Percentiles rank a stretch among this genome's conserved stretches.
Conservation (phyloP, 164 flowering plant species). For the Chloranthus sessilifolius region DNA sequence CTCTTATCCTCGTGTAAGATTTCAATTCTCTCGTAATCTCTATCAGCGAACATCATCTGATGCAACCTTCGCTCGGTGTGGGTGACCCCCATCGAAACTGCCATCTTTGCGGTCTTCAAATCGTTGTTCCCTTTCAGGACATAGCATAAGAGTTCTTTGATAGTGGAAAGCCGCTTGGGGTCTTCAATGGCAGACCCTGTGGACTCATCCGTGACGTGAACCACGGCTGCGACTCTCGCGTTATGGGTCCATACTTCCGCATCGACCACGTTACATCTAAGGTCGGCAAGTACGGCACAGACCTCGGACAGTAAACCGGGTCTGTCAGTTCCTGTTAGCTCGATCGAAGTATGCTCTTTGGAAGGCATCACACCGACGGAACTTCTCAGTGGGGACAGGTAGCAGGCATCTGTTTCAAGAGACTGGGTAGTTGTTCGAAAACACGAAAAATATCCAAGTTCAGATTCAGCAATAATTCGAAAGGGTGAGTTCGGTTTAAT, state of each 20-base stretch:
- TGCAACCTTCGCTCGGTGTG: constrained; percentile 43
- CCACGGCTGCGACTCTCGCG: constrained; percentile 40
- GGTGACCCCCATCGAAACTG: constrained; percentile 17
- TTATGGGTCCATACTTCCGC: constrained; percentile 68
- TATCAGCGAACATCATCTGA: constrained; percentile 50
- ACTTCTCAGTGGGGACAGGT: constrained; percentile 16
- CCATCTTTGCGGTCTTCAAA: constrained; percentile 17
- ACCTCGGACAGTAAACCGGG: constrained; percentile 59
- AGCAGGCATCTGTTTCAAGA: constrained; percentile 27
- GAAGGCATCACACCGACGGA: constrained; percentile 39
- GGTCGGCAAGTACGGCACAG: constrained; percentile 45
- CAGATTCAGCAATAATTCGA: too few species aligned
- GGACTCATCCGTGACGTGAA: constrained; percentile 33
- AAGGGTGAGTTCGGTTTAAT: too few species aligned
- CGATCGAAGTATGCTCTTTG: constrained; percentile 39
- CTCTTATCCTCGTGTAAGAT: not conserved
- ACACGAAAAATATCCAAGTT: not conserved
- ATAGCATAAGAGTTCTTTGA: constrained; percentile 31
- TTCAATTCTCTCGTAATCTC: constrained; percentile 32
- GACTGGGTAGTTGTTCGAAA: constrained; percentile 23
- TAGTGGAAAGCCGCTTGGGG: constrained; percentile 22
- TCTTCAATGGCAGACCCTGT: constrained; percentile 38
- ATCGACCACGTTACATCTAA: constrained; percentile 40
- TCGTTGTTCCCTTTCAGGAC: constrained; percentile 29
- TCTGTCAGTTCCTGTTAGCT: constrained; percentile 45